phyloP scores from a whole-genome alignment of 2,329 filamentous ascomycete genomes.

The Fusarium agapanthi region DNA sequence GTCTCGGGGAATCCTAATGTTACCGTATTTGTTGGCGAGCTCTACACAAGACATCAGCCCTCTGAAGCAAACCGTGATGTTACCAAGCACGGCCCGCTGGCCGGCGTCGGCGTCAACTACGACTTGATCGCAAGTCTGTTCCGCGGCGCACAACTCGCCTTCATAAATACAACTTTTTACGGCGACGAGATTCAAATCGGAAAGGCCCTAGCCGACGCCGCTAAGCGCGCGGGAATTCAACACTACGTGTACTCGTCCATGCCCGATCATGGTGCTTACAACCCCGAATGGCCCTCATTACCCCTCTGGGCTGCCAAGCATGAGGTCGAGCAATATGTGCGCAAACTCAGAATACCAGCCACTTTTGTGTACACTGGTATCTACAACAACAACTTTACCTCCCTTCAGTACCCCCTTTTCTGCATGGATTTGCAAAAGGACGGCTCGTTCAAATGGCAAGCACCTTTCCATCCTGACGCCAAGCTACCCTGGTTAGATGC shows the following conservation, averaged over 20 bases:
- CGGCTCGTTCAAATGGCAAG: constrained; percentile 90
- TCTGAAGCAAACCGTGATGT: constrained; percentile 67
- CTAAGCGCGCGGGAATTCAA: constrained; percentile 82
- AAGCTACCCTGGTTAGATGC: constrained; percentile 95
- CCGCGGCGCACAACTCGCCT: constrained; percentile 84
- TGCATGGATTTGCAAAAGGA: constrained; percentile 90
- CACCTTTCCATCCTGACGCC: constrained; percentile 89
- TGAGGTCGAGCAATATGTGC: constrained; percentile 89
- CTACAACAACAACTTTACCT: constrained; percentile 99
- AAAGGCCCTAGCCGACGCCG: constrained; percentile 86
- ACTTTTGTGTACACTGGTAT: constrained; percentile 97
- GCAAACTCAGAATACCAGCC: constrained; percentile 80
- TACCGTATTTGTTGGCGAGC: constrained; percentile 69
- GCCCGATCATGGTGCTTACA: constrained; percentile 89
- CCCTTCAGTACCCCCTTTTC: constrained; percentile 89
- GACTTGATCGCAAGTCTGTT: constrained; percentile 81
- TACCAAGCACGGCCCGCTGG: constrained; percentile 71
- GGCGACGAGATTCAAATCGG: constrained; percentile 94
- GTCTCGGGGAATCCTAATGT: constrained; percentile 83
- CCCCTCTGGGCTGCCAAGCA: constrained; percentile 95
- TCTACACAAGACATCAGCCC: constrained; percentile 65
- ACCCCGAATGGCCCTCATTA: constrained; percentile 78
- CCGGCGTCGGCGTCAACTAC: constrained; percentile 74
- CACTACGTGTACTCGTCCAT: constrained; percentile 98
- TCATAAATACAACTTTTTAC: constrained; percentile 98